These are phyloP conservation scores for Exserohilum turcica DNA, from an alignment of 2,329 filamentous ascomycete species.

Conservation along the genomic window DNA sequence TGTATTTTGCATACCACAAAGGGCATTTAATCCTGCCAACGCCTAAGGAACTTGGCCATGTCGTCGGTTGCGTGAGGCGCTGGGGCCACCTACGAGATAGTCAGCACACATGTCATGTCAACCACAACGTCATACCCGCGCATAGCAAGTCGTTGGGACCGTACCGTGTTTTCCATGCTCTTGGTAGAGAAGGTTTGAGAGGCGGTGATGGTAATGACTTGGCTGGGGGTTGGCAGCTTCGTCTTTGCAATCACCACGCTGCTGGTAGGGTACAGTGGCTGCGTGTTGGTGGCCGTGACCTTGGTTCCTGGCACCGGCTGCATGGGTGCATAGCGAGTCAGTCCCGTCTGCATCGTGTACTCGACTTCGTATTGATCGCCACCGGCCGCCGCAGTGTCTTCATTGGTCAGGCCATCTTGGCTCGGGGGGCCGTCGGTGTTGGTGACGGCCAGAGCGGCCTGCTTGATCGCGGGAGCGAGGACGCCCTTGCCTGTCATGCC, in stretches of 20 bases:
- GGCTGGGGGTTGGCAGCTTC: conserved; percentile 51
- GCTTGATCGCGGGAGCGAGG: conserved; percentile 54
- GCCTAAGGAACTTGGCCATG: conserved; percentile 62
- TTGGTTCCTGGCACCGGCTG: conserved; percentile 63
- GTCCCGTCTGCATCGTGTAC: conserved; percentile 62
- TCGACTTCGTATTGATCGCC: conserved; percentile 48
- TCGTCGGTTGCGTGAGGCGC: conserved; percentile 57
- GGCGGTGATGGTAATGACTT: conserved; percentile 59
- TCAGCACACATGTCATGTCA: conserved; percentile 20
- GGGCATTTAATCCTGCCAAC: conserved; percentile 61
- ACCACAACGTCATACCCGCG: background rate
- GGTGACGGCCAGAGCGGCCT: conserved; percentile 43
- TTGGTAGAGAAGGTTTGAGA: conserved; percentile 57
- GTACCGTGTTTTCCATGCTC: conserved; percentile 64
- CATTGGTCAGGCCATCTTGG: conserved; percentile 28
- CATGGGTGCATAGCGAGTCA: conserved; percentile 66
- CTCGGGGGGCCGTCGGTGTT: conserved; percentile 38
- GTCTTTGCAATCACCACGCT: conserved; percentile 58
- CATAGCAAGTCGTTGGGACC: conserved; percentile 22
- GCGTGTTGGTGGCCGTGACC: conserved; percentile 59
- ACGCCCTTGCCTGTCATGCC: conserved; percentile 68
- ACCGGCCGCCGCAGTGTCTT: conserved; percentile 30
- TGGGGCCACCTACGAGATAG: conserved; percentile 56
- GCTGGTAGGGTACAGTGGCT: conserved; percentile 62
- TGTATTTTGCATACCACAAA: background rate